A percentile compares a stretch with the other conserved stretches of the same genome.
Conservation (phyloP, 2,329 filamentous ascomycete species). For the Torrubiella hemipterigena region DNA sequence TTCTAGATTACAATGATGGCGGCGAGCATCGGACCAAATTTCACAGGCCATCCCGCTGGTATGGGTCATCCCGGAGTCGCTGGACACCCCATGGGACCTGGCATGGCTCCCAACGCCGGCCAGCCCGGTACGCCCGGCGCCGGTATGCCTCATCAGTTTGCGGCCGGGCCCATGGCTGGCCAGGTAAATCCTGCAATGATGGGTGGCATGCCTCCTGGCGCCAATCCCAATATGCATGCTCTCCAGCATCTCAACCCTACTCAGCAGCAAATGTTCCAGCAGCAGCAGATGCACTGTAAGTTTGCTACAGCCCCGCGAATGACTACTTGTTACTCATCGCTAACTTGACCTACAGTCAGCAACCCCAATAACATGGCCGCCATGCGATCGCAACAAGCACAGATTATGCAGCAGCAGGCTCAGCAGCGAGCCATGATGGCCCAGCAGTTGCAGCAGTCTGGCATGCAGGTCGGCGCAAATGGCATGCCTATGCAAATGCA, state of each 20-base stretch:
- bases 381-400: slow-evolving; percentile 43
- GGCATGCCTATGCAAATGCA: slow-evolving; percentile 42
- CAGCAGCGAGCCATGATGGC: slow-evolving; percentile 21
- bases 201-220: slow-evolving; percentile 62
- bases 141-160: slow-evolving; percentile 55
- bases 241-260: slow-evolving; percentile 59
- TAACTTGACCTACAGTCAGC: slow-evolving; percentile 15
- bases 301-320: slow-evolving; percentile 3
- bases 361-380: slow-evolving; percentile 25
- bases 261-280: slow-evolving; percentile 45
- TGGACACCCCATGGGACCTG: slow-evolving; percentile 50
- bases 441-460: not conserved
- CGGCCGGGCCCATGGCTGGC: slow-evolving; percentile 52
- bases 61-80: slow-evolving; percentile 63
- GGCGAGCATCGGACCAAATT: slow-evolving; percentile 48
- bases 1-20: no score
- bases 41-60: slow-evolving; percentile 53
- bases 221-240: slow-evolving; percentile 54
- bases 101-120: slow-evolving; percentile 56
- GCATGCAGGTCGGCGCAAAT: slow-evolving; percentile 30
- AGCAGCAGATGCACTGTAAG: slow-evolving; percentile 29
- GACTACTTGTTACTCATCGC: slow-evolving; percentile 4
- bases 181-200: slow-evolving; percentile 69
- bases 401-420: slow-evolving; percentile 41
- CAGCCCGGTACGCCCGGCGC: slow-evolving; percentile 56